Conservation (phyloP, 345 rosid genomes). For the Geranium rotundifolium region DNA sequence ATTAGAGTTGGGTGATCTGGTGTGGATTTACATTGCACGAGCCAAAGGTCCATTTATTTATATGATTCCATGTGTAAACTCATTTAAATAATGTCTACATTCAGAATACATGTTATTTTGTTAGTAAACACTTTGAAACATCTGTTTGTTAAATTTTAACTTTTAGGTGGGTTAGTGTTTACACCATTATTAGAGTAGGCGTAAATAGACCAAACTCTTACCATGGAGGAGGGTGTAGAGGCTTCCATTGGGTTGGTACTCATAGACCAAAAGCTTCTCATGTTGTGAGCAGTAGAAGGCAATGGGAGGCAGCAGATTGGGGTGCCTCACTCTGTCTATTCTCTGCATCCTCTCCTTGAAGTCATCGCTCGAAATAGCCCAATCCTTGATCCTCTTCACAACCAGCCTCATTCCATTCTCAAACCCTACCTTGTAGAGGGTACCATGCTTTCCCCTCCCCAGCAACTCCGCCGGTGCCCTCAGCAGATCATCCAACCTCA, state of each 20-base stretch:
- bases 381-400: conserved; percentile 57
- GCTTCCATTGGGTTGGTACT: conserved; percentile 40
- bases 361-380: conserved; percentile 30
- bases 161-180: too few relatives aligned
- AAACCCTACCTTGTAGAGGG: conserved; percentile 38
- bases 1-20: too few relatives aligned
- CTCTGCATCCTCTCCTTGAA: conserved; percentile 43
- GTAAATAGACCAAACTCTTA: too few relatives aligned
- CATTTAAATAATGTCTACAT: too few relatives aligned
- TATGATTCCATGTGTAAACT: too few relatives aligned
- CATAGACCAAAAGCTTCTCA: conserved; percentile 53
- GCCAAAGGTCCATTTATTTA: too few relatives aligned
- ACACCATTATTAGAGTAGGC: too few relatives aligned
- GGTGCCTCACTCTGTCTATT: conserved; percentile 33
- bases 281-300: conserved; percentile 40
- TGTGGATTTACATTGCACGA: too few relatives aligned
- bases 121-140: too few relatives aligned
- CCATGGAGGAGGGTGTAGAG: conserved; percentile 44
- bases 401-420: conserved; percentile 26
- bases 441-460: conserved; percentile 40
- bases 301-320: conserved; percentile 32
- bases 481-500: conserved; percentile 44
- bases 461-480: conserved; percentile 59
- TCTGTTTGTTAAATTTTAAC: too few relatives aligned
- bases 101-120: too few relatives aligned